Conservation (phyloP, 352 stramenopile genomes). For the Phytophthora litchii region DNA sequence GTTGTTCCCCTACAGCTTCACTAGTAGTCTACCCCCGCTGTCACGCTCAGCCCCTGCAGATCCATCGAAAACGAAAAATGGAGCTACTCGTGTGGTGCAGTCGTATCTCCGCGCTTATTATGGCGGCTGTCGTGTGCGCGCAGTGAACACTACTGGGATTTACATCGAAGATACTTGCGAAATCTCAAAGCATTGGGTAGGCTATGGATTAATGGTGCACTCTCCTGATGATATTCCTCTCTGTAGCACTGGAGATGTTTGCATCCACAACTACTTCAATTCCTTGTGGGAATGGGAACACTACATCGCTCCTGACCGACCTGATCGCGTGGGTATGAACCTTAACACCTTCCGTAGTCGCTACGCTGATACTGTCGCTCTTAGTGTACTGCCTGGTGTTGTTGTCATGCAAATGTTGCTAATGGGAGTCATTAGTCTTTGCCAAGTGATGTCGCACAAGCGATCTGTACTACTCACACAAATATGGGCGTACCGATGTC, state of each 20-base stretch:
- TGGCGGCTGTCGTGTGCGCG: conserved; percentile 25
- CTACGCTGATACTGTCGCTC: conserved; percentile 19
- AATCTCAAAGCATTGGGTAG: conserved; percentile 14
- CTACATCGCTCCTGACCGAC: background rate
- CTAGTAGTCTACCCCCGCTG: conserved; percentile 17
- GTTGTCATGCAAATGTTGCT: conserved; percentile 31
- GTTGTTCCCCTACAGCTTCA: conserved; percentile 34
- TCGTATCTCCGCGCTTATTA: conserved; percentile 30
- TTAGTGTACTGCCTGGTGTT: conserved; percentile 30
- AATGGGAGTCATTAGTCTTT: conserved; percentile 24
- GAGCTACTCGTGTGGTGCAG: conserved; percentile 16
- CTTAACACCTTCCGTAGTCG: conserved; percentile 24
- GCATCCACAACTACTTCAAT: conserved; percentile 35
- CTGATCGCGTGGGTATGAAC: conserved; percentile 21
- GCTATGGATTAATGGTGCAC: conserved; percentile 32
- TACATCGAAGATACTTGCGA: conserved; percentile 29
- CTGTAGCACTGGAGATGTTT: conserved; percentile 24
- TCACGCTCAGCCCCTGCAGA: conserved; percentile 5
- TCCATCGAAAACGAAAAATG: conserved; percentile 13
- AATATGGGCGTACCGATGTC: conserved; percentile 37
- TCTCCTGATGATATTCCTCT: conserved; percentile 29
- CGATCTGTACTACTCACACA: conserved; percentile 28
- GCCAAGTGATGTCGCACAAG: conserved; percentile 32
- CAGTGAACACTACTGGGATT: conserved; percentile 23
- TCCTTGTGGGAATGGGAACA: conserved; percentile 30